Evolutionary conservation across 371 early-diverging fungal genomes (phyloP), one percentile per base, ranked within the genome.

Genomic region (Phascolomyces articulosus): DNA sequence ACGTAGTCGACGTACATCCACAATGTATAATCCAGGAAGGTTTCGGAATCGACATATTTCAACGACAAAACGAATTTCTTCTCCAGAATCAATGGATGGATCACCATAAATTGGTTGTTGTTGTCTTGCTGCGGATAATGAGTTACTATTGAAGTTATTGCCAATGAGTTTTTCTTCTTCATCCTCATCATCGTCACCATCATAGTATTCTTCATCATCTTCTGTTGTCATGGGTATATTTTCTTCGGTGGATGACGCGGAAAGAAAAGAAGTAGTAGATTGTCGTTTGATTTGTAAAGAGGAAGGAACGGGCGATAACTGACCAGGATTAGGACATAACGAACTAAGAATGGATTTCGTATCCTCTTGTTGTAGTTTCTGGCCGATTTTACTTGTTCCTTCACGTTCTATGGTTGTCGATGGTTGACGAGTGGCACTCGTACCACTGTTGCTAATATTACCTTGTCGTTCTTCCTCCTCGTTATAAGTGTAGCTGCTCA

Each of bases 71-170:
- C 90, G 83, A 48, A 94, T 80, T 69, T 92, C 91, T 26, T 90
- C 91, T 23, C 92, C 91, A n/a, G 85, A 73, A 70, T 96, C 96
- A 59, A 94, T 90, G 6, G 87, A 77, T 13, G 91, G 85, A 53
- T 96, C 92, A 38, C 99, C 99, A 71, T 99, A 98, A 65, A 95
- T 92, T 7, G 97, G 94, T n/a, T 28, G 44, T 24, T n/a, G 21
- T 34, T 64, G 53, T 38, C 34, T 20, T 47, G 49, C 15, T 15
- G 20, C 48, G 49, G 38, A 34, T 6, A 34, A n/a, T n/a, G n/a
- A n/a, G n/a, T n/a, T n/a, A n/a, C n/a, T n/a, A n/a, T n/a, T n/a
- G n/a, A n/a, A n/a, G n/a, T n/a, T n/a, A n/a, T n/a, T n/a, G n/a
- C n/a, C n/a, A n/a, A n/a, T n/a, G n/a, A n/a, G n/a, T n/a, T n/a